Base-by-base conservation (phyloP, 2,329 filamentous ascomycete genomes). In the Claviceps cyperi region DNA sequence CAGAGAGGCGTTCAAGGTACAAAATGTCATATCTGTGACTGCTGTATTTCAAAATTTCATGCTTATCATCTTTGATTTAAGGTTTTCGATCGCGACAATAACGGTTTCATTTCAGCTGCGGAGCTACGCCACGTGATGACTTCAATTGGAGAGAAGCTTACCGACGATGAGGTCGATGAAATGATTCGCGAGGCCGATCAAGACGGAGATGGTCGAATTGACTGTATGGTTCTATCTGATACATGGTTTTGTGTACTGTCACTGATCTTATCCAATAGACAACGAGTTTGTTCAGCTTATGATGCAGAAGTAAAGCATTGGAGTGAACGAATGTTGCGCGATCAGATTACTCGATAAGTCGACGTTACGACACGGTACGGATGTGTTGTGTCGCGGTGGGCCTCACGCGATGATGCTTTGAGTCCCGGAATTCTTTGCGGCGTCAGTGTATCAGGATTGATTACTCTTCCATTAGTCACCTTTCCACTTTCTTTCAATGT, bases 211-310 rank as follows among this genome's bases (percentile, higher is more conserved):
- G 86, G 86, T 63, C 82, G 86, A 62, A 92, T 92, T 62, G 86
- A 92, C 69, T 92, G 86, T 91, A 75, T 58, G 82, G 68, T 41
- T 17, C 43, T 17, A 36, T 7, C 13, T 17, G 17, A 9, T 17
- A 19, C 37, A 9, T n/a, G 6, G 5, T 41, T 28, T n/a, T 14
- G n/a, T 24, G 17, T 48, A 13, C 50, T 37, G 47, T 17, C 41
- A 41, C 58, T 64, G 32, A 63, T 54, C 28, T 39, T 39, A 15
- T 40, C 17, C 46, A 14, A 45, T 60, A 91, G 86, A 91, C 73
- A 91, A 91, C 75, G 86, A 92, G 71, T 92, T 92, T 65, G 86
- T 92, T 60, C 86, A 92, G 73, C 82, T 92, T 66, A 92, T 92
- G 86, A 91, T 92, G 86, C 86, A 92, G 78, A 91, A 91, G 77